These are phyloP conservation scores for Bipolaris zeicola DNA, from an alignment of 2,329 filamentous ascomycete species.

Conservation along the genomic window DNA sequence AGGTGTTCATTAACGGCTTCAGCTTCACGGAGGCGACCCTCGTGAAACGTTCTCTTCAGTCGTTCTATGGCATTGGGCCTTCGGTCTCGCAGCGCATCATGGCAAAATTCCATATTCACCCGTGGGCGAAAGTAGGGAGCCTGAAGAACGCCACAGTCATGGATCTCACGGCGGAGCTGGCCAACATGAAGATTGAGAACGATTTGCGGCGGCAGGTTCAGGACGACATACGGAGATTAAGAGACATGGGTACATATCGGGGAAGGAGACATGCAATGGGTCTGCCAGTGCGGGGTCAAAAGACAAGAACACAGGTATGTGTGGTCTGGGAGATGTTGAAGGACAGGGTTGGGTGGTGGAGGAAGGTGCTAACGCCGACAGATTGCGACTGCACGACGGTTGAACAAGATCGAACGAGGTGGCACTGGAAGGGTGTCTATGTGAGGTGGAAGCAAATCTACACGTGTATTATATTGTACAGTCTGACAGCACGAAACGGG, in stretches of 20 bases:
- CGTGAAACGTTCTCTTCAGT: conserved; percentile 77
- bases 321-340: neutral
- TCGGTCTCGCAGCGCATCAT: conserved; percentile 70
- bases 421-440: conserved; percentile 41
- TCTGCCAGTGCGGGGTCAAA: conserved; percentile 88
- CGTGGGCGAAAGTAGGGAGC: conserved; percentile 76
- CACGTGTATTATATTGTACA: conserved; percentile 39
- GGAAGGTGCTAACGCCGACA: conserved; percentile 35
- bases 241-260: conserved; percentile 88
- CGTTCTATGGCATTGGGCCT: conserved; percentile 45
- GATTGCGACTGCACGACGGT: conserved; percentile 63
- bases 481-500: conserved; percentile 19
- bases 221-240: conserved; percentile 84
- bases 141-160: conserved; percentile 78
- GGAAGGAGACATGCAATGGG: conserved; percentile 92
- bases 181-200: conserved; percentile 92
- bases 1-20: conserved; percentile 86
- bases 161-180: conserved; percentile 81
- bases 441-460: conserved; percentile 21
- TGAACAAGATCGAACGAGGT: conserved; percentile 64
- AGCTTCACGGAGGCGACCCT: conserved; percentile 84
- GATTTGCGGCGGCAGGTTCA: conserved; percentile 77
- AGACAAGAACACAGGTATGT: conserved; percentile 74
- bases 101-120: conserved; percentile 87
- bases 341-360: neutral